These are phyloP conservation scores for Saccharata proteae DNA, from an alignment of 2,329 filamentous ascomycete species.

Conservation along the genomic window DNA sequence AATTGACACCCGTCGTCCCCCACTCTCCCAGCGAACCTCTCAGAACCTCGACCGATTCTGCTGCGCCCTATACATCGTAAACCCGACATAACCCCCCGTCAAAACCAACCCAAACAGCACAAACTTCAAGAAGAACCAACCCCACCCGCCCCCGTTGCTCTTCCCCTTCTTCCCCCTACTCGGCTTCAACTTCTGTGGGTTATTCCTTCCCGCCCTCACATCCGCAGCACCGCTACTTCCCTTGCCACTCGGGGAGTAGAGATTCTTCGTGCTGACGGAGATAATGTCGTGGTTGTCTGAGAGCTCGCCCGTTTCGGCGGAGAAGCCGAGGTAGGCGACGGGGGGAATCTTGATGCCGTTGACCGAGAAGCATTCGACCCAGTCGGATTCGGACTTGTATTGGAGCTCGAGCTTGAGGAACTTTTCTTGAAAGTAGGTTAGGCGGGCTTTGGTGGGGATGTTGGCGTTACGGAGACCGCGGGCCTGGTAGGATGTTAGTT, in stretches of 20 bases:
- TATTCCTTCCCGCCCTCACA: conserved; percentile 16
- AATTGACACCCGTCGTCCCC: too few species aligned
- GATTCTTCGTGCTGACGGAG: conserved; percentile 70
- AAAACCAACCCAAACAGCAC: conserved; percentile 59
- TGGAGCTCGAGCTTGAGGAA: conserved; percentile 80
- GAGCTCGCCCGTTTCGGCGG: conserved; percentile 87
- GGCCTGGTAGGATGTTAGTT: conserved; percentile 36
- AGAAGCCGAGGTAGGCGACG: conserved; percentile 53
- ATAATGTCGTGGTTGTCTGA: conserved; percentile 98
- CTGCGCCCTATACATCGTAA: conserved; percentile 65
- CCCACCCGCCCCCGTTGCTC: conserved; percentile 38
- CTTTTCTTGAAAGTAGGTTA: conserved; percentile 97
- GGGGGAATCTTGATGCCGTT: conserved; percentile 60
- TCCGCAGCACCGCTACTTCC: conserved; percentile 16
- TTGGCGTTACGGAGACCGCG: conserved; percentile 73
- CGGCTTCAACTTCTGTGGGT: conserved; percentile 26
- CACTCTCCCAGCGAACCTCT: too few species aligned
- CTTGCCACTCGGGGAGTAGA: conserved; percentile 54
- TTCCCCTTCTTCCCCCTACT: conserved; percentile 30
- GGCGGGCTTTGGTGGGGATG: conserved; percentile 66
- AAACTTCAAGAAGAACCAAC: conserved; percentile 70
- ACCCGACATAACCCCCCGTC: conserved; percentile 73
- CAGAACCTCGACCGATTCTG: conserved; percentile 34
- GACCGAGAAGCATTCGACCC: conserved; percentile 78
- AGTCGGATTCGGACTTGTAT: conserved; percentile 83